Conservation (phyloP, 495 filamentous ascomycete species). For the Daldinia grandis region DNA sequence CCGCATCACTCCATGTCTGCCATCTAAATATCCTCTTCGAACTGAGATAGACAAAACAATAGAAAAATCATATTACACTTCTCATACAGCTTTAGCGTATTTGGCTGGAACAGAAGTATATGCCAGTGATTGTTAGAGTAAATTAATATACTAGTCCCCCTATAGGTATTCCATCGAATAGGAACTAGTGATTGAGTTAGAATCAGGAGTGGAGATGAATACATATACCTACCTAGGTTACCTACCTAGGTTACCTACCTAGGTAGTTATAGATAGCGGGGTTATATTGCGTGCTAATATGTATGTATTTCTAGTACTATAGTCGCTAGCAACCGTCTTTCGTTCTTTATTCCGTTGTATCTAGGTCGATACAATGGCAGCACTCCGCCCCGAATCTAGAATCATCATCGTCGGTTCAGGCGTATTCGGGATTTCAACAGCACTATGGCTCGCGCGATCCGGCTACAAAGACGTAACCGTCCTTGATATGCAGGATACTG, state of each 20-base stretch:
- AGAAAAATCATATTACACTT: neutral
- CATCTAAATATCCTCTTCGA: neutral
- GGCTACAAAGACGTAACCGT: conserved; percentile 55
- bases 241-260: too few relatives aligned
- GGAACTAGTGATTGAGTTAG: neutral
- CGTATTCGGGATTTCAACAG: conserved; percentile 54
- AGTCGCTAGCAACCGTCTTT: neutral
- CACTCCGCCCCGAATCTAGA: conserved; percentile 29
- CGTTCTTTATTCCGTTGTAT: neutral
- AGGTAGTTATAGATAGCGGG: conserved; percentile 23
- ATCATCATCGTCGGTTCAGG: conserved; percentile 57
- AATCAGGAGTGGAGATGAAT: conserved; percentile 10
- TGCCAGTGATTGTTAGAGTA: too few relatives aligned
- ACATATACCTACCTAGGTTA: too few relatives aligned
- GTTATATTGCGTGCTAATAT: conserved; percentile 1
- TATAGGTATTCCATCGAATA: neutral
- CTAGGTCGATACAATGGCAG: conserved; percentile 8
- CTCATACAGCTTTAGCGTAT: neutral
- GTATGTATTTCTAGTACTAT: too few relatives aligned
- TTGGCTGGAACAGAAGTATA: neutral
- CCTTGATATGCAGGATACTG: conserved; percentile 52
- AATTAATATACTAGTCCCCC: neutral
- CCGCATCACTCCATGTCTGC: neutral
- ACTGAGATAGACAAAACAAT: neutral
- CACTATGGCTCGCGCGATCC: conserved; percentile 51